Evolutionary conservation across 192 early-diverging fungal genomes (phyloP).

Genomic region (Linnemannia elongata): DNA sequence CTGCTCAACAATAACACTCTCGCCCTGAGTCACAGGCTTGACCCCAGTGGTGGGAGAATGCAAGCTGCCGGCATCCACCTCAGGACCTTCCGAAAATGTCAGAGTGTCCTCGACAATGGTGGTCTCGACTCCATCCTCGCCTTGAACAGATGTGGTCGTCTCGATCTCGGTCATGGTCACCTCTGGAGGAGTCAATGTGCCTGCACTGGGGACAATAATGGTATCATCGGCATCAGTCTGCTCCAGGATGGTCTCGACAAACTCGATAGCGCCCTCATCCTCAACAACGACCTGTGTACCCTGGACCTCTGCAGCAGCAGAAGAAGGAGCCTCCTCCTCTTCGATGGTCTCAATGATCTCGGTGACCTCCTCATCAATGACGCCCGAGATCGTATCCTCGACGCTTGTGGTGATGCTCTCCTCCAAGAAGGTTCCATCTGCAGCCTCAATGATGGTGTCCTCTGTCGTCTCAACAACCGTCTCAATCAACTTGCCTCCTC

Average conservation of each 20-base stretch:
- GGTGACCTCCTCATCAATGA: slow-evolving; percentile 19
- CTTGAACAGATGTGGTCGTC: slow-evolving; percentile 6
- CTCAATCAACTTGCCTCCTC: slow-evolving; percentile 16
- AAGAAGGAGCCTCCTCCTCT: slow-evolving; percentile 9
- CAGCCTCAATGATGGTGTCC: slow-evolving; percentile 16
- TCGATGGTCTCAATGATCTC: slow-evolving; percentile 31
- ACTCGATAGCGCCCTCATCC: neutral
- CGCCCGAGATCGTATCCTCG: slow-evolving; percentile 21
- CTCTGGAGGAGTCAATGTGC: neutral
- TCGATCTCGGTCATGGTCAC: slow-evolving; percentile 25
- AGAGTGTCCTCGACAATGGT: slow-evolving; percentile 27
- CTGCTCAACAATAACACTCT: slow-evolving; percentile 39
- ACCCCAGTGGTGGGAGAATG: slow-evolving; percentile 35
- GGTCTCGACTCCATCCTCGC: slow-evolving; percentile 25
- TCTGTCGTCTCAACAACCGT: slow-evolving; percentile 32
- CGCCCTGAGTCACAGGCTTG: slow-evolving; percentile 29
- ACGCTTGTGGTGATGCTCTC: slow-evolving; percentile 27
- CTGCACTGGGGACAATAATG: neutral
- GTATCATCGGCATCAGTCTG: neutral
- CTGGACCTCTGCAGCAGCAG: neutral
- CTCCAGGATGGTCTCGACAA: neutral
- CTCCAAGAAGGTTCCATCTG: slow-evolving; percentile 32
- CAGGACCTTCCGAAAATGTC: slow-evolving; percentile 29
- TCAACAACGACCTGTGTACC: neutral
- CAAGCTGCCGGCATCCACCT: slow-evolving; percentile 22